phyloP scores from a whole-genome alignment of 345 rosid genomes.

The Linum tenue region DNA sequence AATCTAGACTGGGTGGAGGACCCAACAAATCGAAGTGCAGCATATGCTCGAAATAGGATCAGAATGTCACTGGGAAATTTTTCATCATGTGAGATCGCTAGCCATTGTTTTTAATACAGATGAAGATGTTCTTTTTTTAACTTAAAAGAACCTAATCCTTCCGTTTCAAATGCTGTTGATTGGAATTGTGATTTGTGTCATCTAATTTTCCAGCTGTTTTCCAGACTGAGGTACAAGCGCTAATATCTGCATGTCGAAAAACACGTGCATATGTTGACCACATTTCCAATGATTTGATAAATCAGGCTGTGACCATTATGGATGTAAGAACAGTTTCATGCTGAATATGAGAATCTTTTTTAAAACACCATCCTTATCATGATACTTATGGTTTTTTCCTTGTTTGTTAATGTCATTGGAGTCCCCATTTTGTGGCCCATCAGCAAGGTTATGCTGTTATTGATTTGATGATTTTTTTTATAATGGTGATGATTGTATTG shows the following conservation, averaged over 20 bases:
- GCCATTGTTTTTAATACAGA: background rate
- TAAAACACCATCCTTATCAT: background rate
- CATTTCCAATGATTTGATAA: constrained; percentile 41
- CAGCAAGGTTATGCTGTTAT: constrained; percentile 74
- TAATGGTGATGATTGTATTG: no score
- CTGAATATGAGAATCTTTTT: background rate
- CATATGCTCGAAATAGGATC: constrained; percentile 81
- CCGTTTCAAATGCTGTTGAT: constrained; percentile 2
- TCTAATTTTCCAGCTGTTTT: constrained; percentile 37
- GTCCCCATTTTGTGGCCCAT: constrained; percentile 12
- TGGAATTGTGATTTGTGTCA: background rate
- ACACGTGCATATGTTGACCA: constrained; percentile 58
- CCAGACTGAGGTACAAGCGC: constrained; percentile 54
- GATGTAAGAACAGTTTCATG: constrained; percentile 42
- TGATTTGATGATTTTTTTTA: constrained; percentile 38
- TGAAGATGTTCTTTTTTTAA: background rate
- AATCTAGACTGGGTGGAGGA: constrained; percentile 70
- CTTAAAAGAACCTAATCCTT: background rate
- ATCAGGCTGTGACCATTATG: constrained; percentile 39
- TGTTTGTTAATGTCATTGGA: constrained; percentile 7
- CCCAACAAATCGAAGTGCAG: constrained; percentile 64
- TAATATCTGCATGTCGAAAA: constrained; percentile 60
- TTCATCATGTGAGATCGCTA: constrained; percentile 49
- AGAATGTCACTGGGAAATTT: constrained; percentile 49
- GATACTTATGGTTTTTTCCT: constrained; percentile 3